A percentile compares a stretch with the other conserved stretches of the same genome.
phyloP scores from a whole-genome alignment of 352 stramenopile species.

The Phytophthora podocarpi region DNA sequence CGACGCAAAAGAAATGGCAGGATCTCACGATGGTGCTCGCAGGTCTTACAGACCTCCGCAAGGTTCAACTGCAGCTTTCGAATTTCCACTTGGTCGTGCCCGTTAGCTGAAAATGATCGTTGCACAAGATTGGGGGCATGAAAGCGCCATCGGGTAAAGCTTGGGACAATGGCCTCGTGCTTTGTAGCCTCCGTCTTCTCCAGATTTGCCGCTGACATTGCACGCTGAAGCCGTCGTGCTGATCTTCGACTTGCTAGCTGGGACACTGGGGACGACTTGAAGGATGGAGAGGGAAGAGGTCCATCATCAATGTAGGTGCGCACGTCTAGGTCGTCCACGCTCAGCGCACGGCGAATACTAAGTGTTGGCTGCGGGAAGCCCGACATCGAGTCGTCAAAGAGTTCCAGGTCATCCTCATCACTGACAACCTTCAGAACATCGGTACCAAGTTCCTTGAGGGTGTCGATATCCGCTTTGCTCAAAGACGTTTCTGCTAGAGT shows the following conservation, averaged over 20 bases:
- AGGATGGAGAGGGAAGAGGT: conserved; percentile 11
- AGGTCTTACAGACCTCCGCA: conserved; percentile 56
- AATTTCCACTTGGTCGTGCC: conserved; percentile 49
- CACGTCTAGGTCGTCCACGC: conserved; percentile 30
- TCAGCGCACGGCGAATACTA: conserved; percentile 23
- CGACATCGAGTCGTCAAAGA: conserved; percentile 3
- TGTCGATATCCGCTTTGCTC: neutral
- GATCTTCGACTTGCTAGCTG: conserved; percentile 27
- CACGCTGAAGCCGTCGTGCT: conserved; percentile 27
- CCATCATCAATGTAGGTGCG: conserved; percentile 23
- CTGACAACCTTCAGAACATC: conserved; percentile 5
- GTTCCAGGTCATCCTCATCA: conserved; percentile 18
- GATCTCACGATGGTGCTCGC: conserved; percentile 64
- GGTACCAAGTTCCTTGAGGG: conserved; percentile 12
- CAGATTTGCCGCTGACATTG: conserved; percentile 37
- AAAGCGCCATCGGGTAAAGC: conserved; percentile 65
- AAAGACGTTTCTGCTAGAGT: neutral
- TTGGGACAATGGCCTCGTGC: conserved; percentile 20
- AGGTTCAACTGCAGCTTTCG: conserved; percentile 79
- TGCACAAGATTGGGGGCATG: conserved; percentile 66
- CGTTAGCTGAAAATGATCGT: conserved; percentile 42
- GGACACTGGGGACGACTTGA: conserved; percentile 25
- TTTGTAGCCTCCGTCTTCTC: conserved; percentile 45
- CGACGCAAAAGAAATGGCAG: conserved; percentile 70
- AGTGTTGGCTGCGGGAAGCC: conserved; percentile 2